Conservation (phyloP, 495 filamentous ascomycete genomes). For the Lentithecium fluviatile region DNA sequence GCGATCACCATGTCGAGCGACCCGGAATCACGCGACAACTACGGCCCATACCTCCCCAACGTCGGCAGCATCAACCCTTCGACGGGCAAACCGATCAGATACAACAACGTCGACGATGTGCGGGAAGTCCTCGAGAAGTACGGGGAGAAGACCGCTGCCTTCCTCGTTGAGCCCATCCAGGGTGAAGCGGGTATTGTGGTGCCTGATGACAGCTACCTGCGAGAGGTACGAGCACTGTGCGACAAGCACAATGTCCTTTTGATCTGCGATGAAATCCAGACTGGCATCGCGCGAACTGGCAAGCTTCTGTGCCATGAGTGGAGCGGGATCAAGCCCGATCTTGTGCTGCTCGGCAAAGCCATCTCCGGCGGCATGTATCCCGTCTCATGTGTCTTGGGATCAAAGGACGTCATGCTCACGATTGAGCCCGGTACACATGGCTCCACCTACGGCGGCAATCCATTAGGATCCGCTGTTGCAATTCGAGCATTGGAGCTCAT, state of each 20-base stretch:
- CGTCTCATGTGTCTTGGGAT: constrained; percentile 87
- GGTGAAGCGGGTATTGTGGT: constrained; percentile 97
- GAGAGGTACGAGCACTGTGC: constrained; percentile 78
- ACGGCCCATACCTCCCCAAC: constrained; percentile 90
- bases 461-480: constrained; percentile 92
- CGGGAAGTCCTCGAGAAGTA: constrained; percentile 75
- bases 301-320: constrained; percentile 91
- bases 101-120: constrained; percentile 79
- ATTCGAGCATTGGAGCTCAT: constrained; percentile 95
- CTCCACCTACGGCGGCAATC: constrained; percentile 96
- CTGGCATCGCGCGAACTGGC: constrained; percentile 91
- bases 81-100: constrained; percentile 75
- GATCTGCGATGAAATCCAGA: constrained; percentile 99
- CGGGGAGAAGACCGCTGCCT: constrained; percentile 82
- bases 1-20: constrained; percentile 94
- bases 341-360: constrained; percentile 93
- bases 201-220: constrained; percentile 84
- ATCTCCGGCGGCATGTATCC: constrained; percentile 99
- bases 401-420: constrained; percentile 93
- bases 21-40: constrained; percentile 92
- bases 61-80: constrained; percentile 76
- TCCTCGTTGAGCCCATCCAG: constrained; percentile 97
- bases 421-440: constrained; percentile 96
- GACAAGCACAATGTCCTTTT: constrained; percentile 90
- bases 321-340: constrained; percentile 90